Conservation (phyloP, 768 basidiomycete species). For the Pleurotus ostreatus region DNA sequence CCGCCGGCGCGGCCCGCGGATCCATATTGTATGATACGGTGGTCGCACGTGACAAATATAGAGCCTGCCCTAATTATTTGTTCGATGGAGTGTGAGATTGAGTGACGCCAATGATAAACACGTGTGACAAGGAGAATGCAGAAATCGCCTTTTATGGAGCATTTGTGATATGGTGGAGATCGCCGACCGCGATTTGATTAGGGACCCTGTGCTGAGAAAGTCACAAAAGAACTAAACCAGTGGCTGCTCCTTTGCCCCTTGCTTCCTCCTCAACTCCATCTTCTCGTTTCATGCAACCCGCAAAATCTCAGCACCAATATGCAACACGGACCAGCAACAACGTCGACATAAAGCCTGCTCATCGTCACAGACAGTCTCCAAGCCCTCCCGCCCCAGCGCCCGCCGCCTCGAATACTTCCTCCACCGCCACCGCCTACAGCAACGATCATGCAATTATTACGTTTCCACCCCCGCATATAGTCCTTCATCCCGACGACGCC, state of each 20-base stretch:
- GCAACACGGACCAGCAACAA: slow-evolving; percentile 53
- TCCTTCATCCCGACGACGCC: slow-evolving; percentile 74
- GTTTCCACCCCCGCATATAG: slow-evolving; percentile 61
- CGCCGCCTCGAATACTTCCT: slow-evolving; percentile 15
- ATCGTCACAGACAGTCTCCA: slow-evolving; percentile 44
- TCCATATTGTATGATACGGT: slow-evolving; percentile 7
- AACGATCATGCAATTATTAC: slow-evolving; percentile 21
- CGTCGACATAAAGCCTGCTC: slow-evolving; percentile 45
- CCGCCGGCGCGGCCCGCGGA: too few relatives aligned
- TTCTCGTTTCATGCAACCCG: slow-evolving; percentile 4
- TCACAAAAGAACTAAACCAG: slow-evolving; percentile 8
- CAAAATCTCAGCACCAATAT: slow-evolving; percentile 35
- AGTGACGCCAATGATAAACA: slow-evolving; percentile 5
- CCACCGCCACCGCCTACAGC: slow-evolving; percentile 11
- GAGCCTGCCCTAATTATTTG: slow-evolving; percentile 4
- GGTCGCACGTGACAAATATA: slow-evolving; percentile 8
- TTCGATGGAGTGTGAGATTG: neutral
- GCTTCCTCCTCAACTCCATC: slow-evolving; percentile 7
- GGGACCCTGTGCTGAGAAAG: slow-evolving; percentile 7
- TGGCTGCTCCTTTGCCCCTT: neutral
- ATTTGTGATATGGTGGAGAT: slow-evolving; percentile 8
- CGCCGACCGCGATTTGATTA: slow-evolving; percentile 5
- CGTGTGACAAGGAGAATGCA: slow-evolving; percentile 9
- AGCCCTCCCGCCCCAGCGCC: slow-evolving; percentile 28
- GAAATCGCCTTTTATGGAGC: neutral